These are phyloP conservation scores for Phytophthora syringae DNA, from an alignment of 352 stramenopile species.

Conservation along the genomic window DNA sequence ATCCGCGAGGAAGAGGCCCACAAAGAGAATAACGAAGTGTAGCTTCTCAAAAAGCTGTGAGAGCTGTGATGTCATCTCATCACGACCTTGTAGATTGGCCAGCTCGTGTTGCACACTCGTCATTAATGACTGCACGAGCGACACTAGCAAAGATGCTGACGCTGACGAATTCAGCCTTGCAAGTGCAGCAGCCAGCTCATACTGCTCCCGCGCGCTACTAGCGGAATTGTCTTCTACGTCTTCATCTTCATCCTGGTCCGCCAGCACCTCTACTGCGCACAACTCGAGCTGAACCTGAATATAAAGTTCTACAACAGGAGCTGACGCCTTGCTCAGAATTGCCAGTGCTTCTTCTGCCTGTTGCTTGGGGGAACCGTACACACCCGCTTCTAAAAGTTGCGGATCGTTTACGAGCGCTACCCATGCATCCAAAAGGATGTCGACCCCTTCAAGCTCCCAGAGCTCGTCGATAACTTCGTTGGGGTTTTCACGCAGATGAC, in stretches of 20 bases:
- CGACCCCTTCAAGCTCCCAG: conserved; percentile 85
- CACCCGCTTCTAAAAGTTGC: conserved; percentile 46
- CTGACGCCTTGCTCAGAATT: conserved; percentile 62
- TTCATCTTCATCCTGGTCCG: conserved; percentile 83
- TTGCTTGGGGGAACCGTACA: conserved; percentile 23
- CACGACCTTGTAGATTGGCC: conserved; percentile 45
- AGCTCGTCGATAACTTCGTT: conserved; percentile 69
- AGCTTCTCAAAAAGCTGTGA: conserved; percentile 81
- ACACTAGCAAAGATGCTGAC: conserved; percentile 59
- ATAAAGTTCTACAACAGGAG: conserved; percentile 77
- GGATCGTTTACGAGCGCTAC: conserved; percentile 71
- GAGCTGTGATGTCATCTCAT: conserved; percentile 62
- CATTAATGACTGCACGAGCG: conserved; percentile 70
- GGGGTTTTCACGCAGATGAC: conserved; percentile 51
- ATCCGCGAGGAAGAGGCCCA: conserved; percentile 77
- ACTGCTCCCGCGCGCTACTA: conserved; percentile 67
- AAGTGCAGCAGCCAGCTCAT: conserved; percentile 73
- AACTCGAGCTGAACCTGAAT: conserved; percentile 79
- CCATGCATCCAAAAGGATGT: conserved; percentile 85
- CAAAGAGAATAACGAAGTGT: conserved; percentile 83
- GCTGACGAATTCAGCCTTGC: conserved; percentile 68
- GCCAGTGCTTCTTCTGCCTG: conserved; percentile 47
- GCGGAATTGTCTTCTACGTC: conserved; percentile 84
- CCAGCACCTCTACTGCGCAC: conserved; percentile 65
- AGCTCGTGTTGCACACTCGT: conserved; percentile 52